Evolutionary conservation across 2,329 filamentous ascomycete genomes (phyloP), one percentile per base, ranked within the genome.

Genomic region (Fusarium equiseti): DNA sequence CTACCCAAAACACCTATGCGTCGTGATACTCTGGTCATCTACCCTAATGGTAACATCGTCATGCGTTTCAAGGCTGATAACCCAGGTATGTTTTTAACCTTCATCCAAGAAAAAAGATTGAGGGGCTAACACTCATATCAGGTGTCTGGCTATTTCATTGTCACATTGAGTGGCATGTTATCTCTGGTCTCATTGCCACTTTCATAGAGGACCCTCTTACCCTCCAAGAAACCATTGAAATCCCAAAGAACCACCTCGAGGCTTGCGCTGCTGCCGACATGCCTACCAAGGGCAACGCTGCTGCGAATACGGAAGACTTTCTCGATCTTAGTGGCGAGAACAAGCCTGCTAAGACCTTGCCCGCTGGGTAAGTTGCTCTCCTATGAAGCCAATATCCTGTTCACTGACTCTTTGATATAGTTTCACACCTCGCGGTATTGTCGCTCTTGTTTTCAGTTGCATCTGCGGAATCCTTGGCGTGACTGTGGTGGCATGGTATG

Each of bases 101-200:
- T 5, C 1, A 4, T 4, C 3, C n/a, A 10, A 4, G 22, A 7
- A 35, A 18, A n/a, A 7, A 18, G 5, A 20, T 3, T 9, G 18
- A 18, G 35, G 18, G 10, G 18, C 32, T 59, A 9, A 62, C 7
- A 9, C 15, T 13, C 18, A 4, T 12, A 18, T 16, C 43, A 83
- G 83, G 88, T n/a, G 82, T 92, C 48, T 92, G 90, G 90, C 79
- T 92, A 4, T 92, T 94, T 82, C 92, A 94, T 79, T 95, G 92
- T 79, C 92, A 95, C 77, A 91, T 95, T 57, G 91, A 93, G 76
- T 95, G 91, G 91, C 91, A 94, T 77, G 83, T 92, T 61, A 81
- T 86, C 9, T 89, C 88, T 4, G 91, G 91, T 26, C 84, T 93
- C 7, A 83, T 88, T 8, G 86, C 89, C 35, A 89, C 88, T 3